These are phyloP conservation scores for Rosa hybrid DNA, from an alignment of 331 rosid species.

Conservation along the genomic window DNA sequence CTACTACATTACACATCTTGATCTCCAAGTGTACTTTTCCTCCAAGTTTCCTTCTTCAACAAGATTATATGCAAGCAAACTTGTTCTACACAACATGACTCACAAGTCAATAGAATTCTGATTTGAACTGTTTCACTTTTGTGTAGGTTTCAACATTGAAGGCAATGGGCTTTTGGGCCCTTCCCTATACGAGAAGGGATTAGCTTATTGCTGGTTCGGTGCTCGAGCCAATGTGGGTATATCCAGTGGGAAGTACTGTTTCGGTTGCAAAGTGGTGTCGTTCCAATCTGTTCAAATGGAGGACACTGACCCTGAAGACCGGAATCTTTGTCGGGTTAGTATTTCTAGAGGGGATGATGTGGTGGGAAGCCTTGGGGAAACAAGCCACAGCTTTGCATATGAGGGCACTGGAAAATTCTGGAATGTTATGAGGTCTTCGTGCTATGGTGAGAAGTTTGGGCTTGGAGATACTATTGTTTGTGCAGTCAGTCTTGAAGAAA, in stretches of 20 bases:
- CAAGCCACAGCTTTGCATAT: conserved; percentile 47
- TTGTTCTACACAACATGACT: no score
- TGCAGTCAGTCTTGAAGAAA: conserved; percentile 49
- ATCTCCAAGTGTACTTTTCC: no score
- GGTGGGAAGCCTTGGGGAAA: conserved; percentile 62
- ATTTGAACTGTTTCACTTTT: neutral
- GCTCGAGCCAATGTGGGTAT: conserved; percentile 55
- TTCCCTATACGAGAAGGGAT: conserved; percentile 44
- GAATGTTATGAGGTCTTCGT: conserved; percentile 23
- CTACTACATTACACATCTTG: no score
- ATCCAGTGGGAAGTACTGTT: conserved; percentile 55
- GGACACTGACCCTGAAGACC: conserved; percentile 37
- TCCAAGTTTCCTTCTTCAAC: no score
- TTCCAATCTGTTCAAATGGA: conserved; percentile 37
- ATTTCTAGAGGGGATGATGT: conserved; percentile 51
- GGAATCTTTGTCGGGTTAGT: conserved; percentile 51
- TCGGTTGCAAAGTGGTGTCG: conserved; percentile 53
- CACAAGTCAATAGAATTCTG: neutral
- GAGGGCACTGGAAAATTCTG: conserved; percentile 51
- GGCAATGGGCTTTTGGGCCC: conserved; percentile 43
- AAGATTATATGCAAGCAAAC: no score
- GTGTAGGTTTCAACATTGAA: conserved; percentile 43
- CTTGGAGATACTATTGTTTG: conserved; percentile 53
- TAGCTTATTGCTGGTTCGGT: conserved; percentile 67
- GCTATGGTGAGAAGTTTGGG: conserved; percentile 52